phyloP scores from a whole-genome alignment of 305 asterid species.

The Solanum hybrid region DNA sequence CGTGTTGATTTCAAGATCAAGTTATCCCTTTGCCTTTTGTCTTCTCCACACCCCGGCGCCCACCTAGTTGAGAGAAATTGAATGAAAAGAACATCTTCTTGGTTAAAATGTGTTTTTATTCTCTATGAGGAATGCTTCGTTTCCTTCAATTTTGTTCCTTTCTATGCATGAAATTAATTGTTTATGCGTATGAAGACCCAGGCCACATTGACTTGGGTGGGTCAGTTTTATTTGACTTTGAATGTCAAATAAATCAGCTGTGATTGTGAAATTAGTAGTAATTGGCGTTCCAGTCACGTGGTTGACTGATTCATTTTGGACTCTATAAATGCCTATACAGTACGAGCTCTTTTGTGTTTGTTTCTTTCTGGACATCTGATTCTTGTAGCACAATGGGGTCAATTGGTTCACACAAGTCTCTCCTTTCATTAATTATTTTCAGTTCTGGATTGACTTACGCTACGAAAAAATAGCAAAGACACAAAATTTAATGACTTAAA shows the following conservation, averaged over 20 bases:
- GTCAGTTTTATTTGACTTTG: not conserved
- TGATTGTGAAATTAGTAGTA: not conserved
- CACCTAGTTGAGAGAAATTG: not conserved
- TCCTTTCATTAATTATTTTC: not conserved
- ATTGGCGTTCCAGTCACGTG: not conserved
- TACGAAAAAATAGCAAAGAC: not conserved
- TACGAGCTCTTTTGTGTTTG: not conserved
- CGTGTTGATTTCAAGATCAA: not conserved
- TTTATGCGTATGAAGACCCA: not conserved
- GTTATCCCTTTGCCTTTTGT: not conserved
- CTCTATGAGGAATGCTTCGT: not conserved
- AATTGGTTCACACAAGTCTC: not conserved
- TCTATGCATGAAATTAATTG: not conserved
- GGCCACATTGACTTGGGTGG: not conserved
- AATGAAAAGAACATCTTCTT: not conserved
- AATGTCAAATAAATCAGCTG: slow-evolving; percentile 4
- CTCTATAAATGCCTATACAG: not conserved
- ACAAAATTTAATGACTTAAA: not conserved
- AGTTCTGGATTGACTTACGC: not conserved
- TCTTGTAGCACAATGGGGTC: not conserved
- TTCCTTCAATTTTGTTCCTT: not conserved
- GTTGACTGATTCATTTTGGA: not conserved
- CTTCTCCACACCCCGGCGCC: not conserved
- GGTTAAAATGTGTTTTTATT: not conserved
- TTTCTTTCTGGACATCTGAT: not conserved